Evolutionary conservation across 1,284 basidiomycete genomes (phyloP), one percentile per base, ranked within the genome.

Genomic region (Pascua guehoae): DNA sequence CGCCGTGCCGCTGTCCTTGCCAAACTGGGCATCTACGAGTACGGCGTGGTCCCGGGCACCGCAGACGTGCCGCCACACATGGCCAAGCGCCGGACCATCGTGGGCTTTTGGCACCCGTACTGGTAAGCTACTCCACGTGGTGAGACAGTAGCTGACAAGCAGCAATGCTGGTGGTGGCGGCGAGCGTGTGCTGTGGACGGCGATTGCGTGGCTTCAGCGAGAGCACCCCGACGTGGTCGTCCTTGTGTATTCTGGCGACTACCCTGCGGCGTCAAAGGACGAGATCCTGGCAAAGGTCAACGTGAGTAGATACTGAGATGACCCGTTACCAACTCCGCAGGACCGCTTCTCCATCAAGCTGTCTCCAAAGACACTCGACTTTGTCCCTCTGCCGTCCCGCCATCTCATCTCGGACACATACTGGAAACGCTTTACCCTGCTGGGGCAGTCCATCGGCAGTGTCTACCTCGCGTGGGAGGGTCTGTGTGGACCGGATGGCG

Each of bases 91-190:
- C 70, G 69, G n/a, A 57, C 66, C 2, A 60, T 91, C 8, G 81
- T 93, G 12, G 94, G 90, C 0, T 91, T 97, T 78, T 94, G 96
- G 74, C 94, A 97, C 77, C 94, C 94, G 0, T 97, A 93, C 76
- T 96, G 92, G 91, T 93, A 68, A 79, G 85, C 39, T 44, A 8
- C 11, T 10, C 4, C 2, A 15, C n/a, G n/a, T 14, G 0, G 9
- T 18, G 4, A 37, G 15, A n/a, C 17, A 12, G 32, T 38, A 48
- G 43, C 45, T 60, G 43, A 53, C 44, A 12, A 8, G 4, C 67
- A 96, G 93, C 73, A 96, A 98, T 80, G 93, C 94, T 18, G 95
- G 95, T 0, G 95, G 95, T 12, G 96, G 96, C 12, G 96, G 96
- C 0, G 95, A 98, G 77, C 84, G 94, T 1, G 95, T 99, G 0